Evolutionary conservation across 2,329 filamentous ascomycete genomes (phyloP).

Genomic region (Blumeriella jaapii): DNA sequence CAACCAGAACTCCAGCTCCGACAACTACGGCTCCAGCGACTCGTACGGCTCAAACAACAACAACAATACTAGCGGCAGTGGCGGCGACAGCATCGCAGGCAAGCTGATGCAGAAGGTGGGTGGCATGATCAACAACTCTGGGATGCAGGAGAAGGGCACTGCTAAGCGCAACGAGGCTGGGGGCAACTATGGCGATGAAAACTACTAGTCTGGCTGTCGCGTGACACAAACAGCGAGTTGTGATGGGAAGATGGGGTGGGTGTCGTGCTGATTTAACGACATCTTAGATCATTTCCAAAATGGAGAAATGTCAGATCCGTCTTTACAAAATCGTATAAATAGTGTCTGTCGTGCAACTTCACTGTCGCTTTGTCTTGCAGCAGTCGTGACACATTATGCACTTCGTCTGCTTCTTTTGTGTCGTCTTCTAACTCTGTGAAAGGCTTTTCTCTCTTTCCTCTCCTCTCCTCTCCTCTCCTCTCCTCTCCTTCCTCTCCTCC

Average conservation of each 20-base stretch:
- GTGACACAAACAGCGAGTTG: not conserved
- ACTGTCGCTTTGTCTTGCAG: no score
- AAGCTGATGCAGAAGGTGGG: constrained; percentile 50
- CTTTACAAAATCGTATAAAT: no score
- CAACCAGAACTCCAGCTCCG: constrained; percentile 12
- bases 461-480: not conserved
- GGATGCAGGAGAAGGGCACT: constrained; percentile 37
- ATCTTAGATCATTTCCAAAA: no score
- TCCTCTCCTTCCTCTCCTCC: not conserved
- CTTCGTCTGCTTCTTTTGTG: no score
- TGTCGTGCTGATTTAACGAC: no score
- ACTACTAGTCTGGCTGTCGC: constrained; percentile 1
- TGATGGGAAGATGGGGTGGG: no score
- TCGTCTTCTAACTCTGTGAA: no score
- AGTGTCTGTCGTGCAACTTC: no score
- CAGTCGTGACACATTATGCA: no score
- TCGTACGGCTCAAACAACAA: no score
- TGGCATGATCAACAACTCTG: constrained; percentile 35
- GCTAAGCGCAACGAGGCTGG: constrained; percentile 35
- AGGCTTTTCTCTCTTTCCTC: no score
- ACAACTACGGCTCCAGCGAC: constrained; percentile 16
- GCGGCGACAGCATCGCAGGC: constrained; percentile 31
- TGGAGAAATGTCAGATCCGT: no score
- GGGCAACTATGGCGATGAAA: constrained; percentile 6
- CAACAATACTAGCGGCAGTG: constrained; percentile 11